phyloP scores from a whole-genome alignment of 2,329 filamentous ascomycete genomes.

The Cytospora schulzeri region DNA sequence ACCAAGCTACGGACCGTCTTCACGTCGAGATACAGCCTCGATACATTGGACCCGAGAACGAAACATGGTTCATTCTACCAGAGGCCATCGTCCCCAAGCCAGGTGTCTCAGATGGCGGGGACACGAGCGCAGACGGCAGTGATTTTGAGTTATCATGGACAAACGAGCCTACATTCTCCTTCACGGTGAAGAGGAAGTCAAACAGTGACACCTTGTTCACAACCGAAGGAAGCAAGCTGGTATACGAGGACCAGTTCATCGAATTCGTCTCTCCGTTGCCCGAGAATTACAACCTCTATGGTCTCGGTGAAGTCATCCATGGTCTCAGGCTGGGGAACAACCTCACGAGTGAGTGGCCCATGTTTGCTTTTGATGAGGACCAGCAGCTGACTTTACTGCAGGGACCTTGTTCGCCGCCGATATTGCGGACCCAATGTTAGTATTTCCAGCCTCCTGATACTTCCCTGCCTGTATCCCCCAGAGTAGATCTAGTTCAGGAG shows the following conservation, averaged over 20 bases:
- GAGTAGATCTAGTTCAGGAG: too few relatives aligned
- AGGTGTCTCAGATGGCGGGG: constrained; percentile 38
- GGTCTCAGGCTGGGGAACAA: constrained; percentile 73
- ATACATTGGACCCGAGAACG: constrained; percentile 61
- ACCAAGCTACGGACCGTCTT: constrained; percentile 55
- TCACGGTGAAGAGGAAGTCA: constrained; percentile 61
- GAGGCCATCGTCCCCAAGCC: constrained; percentile 64
- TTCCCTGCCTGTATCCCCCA: background rate
- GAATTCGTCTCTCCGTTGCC: constrained; percentile 70
- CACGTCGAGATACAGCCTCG: constrained; percentile 71
- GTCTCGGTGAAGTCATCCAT: constrained; percentile 73
- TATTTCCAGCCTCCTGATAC: background rate
- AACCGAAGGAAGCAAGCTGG: constrained; percentile 63
- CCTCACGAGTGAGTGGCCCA: constrained; percentile 55
- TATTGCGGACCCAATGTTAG: constrained; percentile 59
- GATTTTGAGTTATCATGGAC: constrained; percentile 57
- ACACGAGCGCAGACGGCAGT: constrained; percentile 51
- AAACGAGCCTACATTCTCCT: constrained; percentile 65
- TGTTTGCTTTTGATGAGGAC: background rate
- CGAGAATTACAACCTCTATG: constrained; percentile 74
- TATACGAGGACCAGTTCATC: constrained; percentile 78
- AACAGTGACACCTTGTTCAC: constrained; percentile 69
- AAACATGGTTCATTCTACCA: constrained; percentile 67
- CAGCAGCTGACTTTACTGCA: constrained; percentile 26
- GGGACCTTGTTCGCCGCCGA: constrained; percentile 65